Base-by-base conservation (phyloP, 192 early-diverging fungal genomes). In the Kappamyces sp. region DNA sequence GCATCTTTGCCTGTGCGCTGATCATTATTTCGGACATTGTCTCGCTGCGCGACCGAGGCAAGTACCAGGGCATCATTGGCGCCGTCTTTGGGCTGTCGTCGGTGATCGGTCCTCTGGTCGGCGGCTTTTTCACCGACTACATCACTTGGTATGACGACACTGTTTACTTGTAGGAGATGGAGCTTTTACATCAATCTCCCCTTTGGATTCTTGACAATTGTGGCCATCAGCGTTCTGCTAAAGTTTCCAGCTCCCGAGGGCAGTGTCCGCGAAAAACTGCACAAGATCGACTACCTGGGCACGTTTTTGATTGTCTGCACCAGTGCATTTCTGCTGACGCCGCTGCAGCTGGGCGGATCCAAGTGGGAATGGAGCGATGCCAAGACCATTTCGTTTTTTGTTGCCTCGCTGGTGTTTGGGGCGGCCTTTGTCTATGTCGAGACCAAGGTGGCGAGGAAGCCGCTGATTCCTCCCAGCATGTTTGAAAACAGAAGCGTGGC, bases 11-110 rank as follows among this genome's bases (percentile, higher is more conserved):
- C 2, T 65, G 87, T 62, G 84, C 87, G 7, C 76, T 93, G 40
- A 84, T 94, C 43, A 87, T 94, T 42, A 79, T 95, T 37, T 76
- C 90, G 2, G 95, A 96, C 62, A 78, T 98, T 53, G 84, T 96
- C 12, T 79, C 86, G 2, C 58, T 86, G n/a, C 79, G 86, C 37
- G 83, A 96, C 57, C 75, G 90, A n/a, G 89, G 89, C 38, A 92
- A 90, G 66, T 93, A 88, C 67, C 85, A 91, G 69, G 81, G 86
- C n/a, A 64, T 93, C 33, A 79, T 90, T 13, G 87, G 87, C 33
- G 85, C 81, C 51, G 84, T 87, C 0, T 88, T 91, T 76, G 90
- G 85, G 1, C 58, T 90, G 44, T 81, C 89, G 3, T 85, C 86
- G 1, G 83, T 90, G 2, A 55, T 91, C 10, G 94, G 90, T 2